Percentiles rank a stretch among this genome's conserved stretches.
phyloP scores from a whole-genome alignment of 768 basidiomycete genomes.

The Pholiota microspora region DNA sequence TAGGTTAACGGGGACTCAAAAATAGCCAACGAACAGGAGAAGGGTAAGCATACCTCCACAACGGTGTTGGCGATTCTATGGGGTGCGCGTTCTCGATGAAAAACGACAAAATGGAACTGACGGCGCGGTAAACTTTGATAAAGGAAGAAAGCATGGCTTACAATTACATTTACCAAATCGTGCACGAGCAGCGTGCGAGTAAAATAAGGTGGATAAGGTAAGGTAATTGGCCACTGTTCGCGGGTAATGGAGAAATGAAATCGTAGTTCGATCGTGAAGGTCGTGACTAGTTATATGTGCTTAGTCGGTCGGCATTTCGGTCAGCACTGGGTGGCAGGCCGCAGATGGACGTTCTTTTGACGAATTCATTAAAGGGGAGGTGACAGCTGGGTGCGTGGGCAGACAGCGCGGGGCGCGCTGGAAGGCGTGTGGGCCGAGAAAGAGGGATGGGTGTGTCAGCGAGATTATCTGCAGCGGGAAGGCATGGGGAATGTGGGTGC shows the following conservation, averaged over 20 bases:
- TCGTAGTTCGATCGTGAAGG: constrained; percentile 6
- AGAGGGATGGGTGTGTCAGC: constrained; percentile 13
- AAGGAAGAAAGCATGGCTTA: constrained; percentile 4
- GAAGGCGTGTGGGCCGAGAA: constrained; percentile 8
- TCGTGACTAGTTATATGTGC: background rate
- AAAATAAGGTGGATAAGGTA: constrained; percentile 9
- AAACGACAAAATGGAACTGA: background rate
- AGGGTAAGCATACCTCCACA: background rate
- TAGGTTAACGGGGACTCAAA: background rate
- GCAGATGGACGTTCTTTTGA: background rate
- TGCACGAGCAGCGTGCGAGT: constrained; percentile 3
- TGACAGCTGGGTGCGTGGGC: constrained; percentile 10
- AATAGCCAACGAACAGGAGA: constrained; percentile 1
- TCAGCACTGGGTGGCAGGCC: background rate
- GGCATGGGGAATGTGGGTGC: background rate
- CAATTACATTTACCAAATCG: background rate
- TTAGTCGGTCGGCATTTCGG: background rate
- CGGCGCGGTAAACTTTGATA: constrained; percentile 7
- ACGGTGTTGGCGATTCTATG: background rate
- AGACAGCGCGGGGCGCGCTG: background rate
- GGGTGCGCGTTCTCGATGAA: background rate
- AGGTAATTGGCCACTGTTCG: constrained; percentile 24
- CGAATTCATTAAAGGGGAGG: background rate
- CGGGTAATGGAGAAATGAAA: constrained; percentile 21
- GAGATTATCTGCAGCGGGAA: constrained; percentile 1